Conservation (phyloP, 2,329 filamentous ascomycete species). For the Arthrocladium fulminans region DNA sequence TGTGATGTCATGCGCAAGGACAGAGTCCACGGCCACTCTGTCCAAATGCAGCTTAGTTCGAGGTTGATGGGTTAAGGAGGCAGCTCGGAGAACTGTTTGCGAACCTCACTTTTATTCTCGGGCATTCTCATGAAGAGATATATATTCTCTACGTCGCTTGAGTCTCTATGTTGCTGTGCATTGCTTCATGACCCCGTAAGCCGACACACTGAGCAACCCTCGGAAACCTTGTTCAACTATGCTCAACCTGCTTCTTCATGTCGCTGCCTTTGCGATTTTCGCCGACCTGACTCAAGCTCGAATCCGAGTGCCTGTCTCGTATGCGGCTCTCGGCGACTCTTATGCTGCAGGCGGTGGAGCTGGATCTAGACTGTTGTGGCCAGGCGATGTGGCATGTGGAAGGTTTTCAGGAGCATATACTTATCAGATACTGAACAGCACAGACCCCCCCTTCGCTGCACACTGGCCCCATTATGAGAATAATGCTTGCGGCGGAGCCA, state of each 20-base stretch:
- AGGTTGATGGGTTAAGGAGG: too few relatives aligned
- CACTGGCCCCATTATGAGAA: constrained; percentile 18
- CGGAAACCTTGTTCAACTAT: too few relatives aligned
- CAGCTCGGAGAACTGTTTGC: too few relatives aligned
- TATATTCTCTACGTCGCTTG: too few relatives aligned
- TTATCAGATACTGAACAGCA: constrained; percentile 18
- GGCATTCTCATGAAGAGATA: too few relatives aligned
- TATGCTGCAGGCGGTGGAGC: constrained; percentile 25
- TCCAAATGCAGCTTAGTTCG: background rate
- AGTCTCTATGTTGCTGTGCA: too few relatives aligned
- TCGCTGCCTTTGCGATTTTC: background rate
- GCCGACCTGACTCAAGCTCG: background rate
- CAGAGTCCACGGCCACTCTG: background rate
- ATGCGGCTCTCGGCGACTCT: constrained; percentile 24
- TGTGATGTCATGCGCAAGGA: constrained; percentile 1
- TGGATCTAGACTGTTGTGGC: constrained; percentile 15
- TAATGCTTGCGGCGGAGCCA: constrained; percentile 23
- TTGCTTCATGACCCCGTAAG: too few relatives aligned
- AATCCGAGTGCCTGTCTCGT: constrained; percentile 7
- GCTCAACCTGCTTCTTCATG: background rate
- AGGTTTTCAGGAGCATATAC: constrained; percentile 24
- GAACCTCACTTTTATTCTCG: too few relatives aligned
- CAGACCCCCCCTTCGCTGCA: constrained; percentile 8
- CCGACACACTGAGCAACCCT: too few relatives aligned
- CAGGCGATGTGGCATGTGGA: constrained; percentile 17